Conservation (phyloP, 2,329 filamentous ascomycete genomes). For the Colletotrichum siamense region DNA sequence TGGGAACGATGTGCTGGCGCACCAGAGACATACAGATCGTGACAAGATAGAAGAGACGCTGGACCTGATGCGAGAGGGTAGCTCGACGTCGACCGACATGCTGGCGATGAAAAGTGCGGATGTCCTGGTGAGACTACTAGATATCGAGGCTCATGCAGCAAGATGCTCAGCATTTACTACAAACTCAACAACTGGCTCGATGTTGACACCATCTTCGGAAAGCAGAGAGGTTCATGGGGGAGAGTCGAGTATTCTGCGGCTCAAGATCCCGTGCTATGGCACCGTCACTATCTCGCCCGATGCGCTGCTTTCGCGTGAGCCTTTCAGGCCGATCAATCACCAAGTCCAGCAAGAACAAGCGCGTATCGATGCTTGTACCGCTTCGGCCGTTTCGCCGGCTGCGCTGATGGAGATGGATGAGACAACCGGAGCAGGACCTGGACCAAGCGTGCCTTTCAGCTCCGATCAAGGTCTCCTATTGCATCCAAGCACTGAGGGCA, state of each 20-base stretch:
- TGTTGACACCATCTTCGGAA: background rate
- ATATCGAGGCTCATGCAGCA: conserved; percentile 35
- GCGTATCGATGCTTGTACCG: background rate
- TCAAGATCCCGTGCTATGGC: conserved; percentile 33
- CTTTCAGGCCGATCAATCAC: conserved; percentile 22
- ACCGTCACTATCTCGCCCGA: conserved; percentile 33
- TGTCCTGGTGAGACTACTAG: conserved; percentile 34
- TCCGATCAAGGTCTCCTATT: background rate
- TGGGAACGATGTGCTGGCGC: conserved; percentile 32
- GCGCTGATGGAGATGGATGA: background rate
- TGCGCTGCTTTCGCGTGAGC: conserved; percentile 25
- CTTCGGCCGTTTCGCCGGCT: background rate
- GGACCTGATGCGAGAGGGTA: conserved; percentile 37
- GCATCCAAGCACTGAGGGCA: background rate
- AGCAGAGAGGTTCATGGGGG: background rate
- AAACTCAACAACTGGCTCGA: background rate
- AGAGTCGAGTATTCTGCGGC: background rate
- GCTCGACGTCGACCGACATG: conserved; percentile 31
- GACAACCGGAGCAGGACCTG: no score
- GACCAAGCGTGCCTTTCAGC: background rate
- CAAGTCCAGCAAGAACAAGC: background rate
- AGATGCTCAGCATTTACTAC: conserved; percentile 13
- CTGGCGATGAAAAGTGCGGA: conserved; percentile 35
- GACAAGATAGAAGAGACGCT: conserved; percentile 42
- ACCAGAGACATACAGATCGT: conserved; percentile 45